Base-by-base conservation (phyloP, 2,329 filamentous ascomycete species). In the Cercospora janseana region DNA sequence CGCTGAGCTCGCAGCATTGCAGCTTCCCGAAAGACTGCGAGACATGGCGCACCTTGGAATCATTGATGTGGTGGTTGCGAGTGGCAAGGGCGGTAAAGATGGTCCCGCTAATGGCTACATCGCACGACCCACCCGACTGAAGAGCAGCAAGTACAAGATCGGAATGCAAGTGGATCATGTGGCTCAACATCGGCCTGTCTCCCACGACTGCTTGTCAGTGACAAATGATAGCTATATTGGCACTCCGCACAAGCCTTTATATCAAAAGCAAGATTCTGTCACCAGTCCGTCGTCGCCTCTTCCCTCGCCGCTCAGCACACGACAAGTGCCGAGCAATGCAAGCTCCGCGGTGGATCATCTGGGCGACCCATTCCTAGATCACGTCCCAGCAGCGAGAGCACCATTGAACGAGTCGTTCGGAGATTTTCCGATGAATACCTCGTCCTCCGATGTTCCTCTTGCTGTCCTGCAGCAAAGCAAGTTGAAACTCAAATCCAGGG, bases 11-110 rank as follows among this genome's bases (percentile, higher is more conserved):
- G 64, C 71, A 2, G 54, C 49, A 3, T 59, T 74, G 50, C 34
- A 56, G 3, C 67, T 75, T 56, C 74, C 73, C 4, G 52, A 63
- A 1, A 52, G 57, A 2, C 45, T 73, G 4, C 21, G 53, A 1
- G 27, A 55, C 6, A 62, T 61, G 7, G 60, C 62, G 4, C 61
- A 61, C 1, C 69, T 63, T 7, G 60, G 53, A 13, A 57, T 62
- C 23, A 64, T 68, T 13, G 65, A 61, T 46, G 42, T 64, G 15
- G 42, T 65, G 26, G 49, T 63, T 29, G 64, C 56, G 2, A 51
- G 61, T 20, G 66, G 66, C 10, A 51, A 45, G 16, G 65, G 64
- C 24, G 53, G 42, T 26, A 67, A 66, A 45, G 56, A 58, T 42
- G 56, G 53, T 20, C 56, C 61, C 1, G 44, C 48, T 2, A 49